Base-by-base conservation (phyloP, 225 moss, liverwort and hornwort genomes). In the Physcomitrellopsis africana region DNA sequence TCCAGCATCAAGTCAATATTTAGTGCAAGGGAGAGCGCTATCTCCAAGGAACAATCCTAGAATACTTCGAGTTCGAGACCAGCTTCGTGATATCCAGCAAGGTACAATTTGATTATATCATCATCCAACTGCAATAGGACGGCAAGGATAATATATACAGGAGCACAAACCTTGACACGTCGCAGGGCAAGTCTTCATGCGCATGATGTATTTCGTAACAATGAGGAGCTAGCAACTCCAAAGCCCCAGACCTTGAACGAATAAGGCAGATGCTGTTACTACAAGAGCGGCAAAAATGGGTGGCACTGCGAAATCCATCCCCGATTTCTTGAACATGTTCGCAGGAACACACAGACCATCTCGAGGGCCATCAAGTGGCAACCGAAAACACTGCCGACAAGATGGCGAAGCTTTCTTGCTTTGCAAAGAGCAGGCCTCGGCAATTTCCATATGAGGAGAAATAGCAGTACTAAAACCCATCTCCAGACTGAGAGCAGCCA, bases 251-350 rank as follows among this genome's bases (percentile, higher is more conserved):
- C 83, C 67, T 81, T 86, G 88, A 60, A 86, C 81, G 17, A 88
- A 85, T 60, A 88, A 74, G 55, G 88, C 88, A 51, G 88, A 83
- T 27, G 88, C 83, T 14, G 80, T 83, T 43, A 88, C 88, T 32
- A 88, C 88, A 72, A 88, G 88, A 46, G 84, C 88, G 53, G 88
- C 88, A 72, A 88, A 88, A 19, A 86, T 81, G 29, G 88, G 83
- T 2, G 88, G 88, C 58, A 88, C 82, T 73, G 85, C 85, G 41
- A 88, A 85, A 76, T 88, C 88, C 59, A 88, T 66, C 27, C 61
- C 46, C 26, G 85, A 85, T 73, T 83, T 85, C 69, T 63, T 83
- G 76, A 88, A 83, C 65, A 88, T 47, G 20, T 59, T 83, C 59
- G 85, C 83, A 65, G 88, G 88, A 60, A 81, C 81, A 73, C 88